These are phyloP conservation scores for Hypoxylon sp. DNA, from an alignment of 2,329 filamentous ascomycete species.

Conservation along the genomic window DNA sequence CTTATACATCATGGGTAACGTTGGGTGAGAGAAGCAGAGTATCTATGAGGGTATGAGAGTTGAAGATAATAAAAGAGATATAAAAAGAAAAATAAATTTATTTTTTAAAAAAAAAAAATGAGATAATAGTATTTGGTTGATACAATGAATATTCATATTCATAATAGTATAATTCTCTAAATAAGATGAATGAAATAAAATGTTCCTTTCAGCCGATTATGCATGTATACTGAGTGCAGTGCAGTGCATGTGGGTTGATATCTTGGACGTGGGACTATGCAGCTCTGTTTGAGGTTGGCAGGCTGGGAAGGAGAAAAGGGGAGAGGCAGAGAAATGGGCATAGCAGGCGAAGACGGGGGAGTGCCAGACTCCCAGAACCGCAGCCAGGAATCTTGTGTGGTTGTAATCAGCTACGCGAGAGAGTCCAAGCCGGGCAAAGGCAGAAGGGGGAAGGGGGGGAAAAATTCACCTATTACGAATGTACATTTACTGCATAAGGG, in stretches of 20 bases:
- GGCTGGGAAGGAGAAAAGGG: constrained; percentile 31
- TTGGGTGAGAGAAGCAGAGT: too few relatives aligned
- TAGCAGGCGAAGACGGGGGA: constrained; percentile 35
- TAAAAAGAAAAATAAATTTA: background rate
- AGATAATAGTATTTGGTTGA: background rate
- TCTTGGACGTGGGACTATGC: constrained; percentile 5
- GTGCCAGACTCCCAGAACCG: constrained; percentile 42
- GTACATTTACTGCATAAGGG: constrained; percentile 20
- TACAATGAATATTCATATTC: background rate
- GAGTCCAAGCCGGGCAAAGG: constrained; percentile 36
- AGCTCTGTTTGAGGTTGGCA: constrained; percentile 17
- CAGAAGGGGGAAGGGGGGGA: constrained; percentile 42
- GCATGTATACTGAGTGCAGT: constrained; percentile 5
- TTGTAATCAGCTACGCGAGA: constrained; percentile 47
- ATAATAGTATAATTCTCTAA: background rate
- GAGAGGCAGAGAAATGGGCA: constrained; percentile 37
- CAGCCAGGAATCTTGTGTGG: constrained; percentile 36
- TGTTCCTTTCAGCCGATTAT: background rate
- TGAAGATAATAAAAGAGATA: too few relatives aligned
- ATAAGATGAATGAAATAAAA: background rate
- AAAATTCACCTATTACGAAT: constrained; percentile 37
- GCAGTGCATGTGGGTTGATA: constrained; percentile 8
- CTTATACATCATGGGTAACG: too few relatives aligned
- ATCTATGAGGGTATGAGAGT: too few relatives aligned
- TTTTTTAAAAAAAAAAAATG: background rate